These are phyloP conservation scores for Schizophyllum amplum DNA, from an alignment of 1,284 basidiomycete species.

Conservation along the genomic window DNA sequence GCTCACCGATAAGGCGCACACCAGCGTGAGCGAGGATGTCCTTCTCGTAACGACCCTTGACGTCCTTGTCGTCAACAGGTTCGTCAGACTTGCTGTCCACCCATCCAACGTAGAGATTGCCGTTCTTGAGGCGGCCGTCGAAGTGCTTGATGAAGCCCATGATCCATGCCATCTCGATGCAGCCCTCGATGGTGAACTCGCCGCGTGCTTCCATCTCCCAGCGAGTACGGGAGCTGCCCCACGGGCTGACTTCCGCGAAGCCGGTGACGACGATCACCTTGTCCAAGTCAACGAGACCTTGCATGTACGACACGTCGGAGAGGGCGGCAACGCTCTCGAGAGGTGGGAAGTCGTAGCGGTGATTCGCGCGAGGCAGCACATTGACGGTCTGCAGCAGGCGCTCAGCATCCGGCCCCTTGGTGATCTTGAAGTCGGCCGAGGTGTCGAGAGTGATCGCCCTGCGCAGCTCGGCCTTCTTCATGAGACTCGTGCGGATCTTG, in stretches of 20 bases:
- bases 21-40: slow-evolving; percentile 92
- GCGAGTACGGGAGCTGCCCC: slow-evolving; percentile 96
- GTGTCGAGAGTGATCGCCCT: slow-evolving; percentile 92
- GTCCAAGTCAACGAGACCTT: slow-evolving; percentile 87
- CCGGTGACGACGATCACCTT: slow-evolving; percentile 95
- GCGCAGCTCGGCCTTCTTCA: slow-evolving; percentile 83
- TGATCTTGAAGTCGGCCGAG: slow-evolving; percentile 88
- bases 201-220: slow-evolving; percentile 99
- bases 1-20: slow-evolving; percentile 86
- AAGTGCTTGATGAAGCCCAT: slow-evolving; percentile 99
- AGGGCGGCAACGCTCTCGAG: slow-evolving; percentile 65
- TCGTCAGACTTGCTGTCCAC: slow-evolving; percentile 92
- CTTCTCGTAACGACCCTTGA: slow-evolving; percentile 90
- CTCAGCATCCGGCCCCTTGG: slow-evolving; percentile 90
- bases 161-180: slow-evolving; percentile 99
- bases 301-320: slow-evolving; percentile 68
- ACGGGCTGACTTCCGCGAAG: slow-evolving; percentile 97
- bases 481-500: slow-evolving; percentile 75
- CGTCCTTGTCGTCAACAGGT: slow-evolving; percentile 98
- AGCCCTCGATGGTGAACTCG: slow-evolving; percentile 92
- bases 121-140: slow-evolving; percentile 91
- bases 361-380: slow-evolving; percentile 94
- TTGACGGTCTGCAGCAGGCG: slow-evolving; percentile 88
- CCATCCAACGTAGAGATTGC: slow-evolving; percentile 93
- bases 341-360: slow-evolving; percentile 89